A percentile compares a stretch with the other conserved stretches of the same genome.
Evolutionary conservation across 192 early-diverging fungal species (phyloP).

Genomic region (Coemansia sp.): DNA sequence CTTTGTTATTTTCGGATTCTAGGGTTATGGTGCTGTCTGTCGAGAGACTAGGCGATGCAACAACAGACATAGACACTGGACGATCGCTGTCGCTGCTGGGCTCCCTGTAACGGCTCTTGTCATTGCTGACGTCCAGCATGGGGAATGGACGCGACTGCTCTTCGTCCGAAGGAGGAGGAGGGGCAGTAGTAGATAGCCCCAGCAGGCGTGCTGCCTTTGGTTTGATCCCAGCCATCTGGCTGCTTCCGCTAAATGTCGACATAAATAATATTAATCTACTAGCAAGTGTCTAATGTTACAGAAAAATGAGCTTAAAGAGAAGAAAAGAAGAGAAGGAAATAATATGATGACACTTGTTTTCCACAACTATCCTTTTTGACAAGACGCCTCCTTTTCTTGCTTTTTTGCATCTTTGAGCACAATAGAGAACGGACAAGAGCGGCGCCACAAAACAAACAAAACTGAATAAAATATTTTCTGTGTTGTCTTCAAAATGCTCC

Average conservation of each 20-base stretch:
- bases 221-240: conserved; percentile 9
- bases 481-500: too few relatives aligned
- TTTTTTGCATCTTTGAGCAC: not conserved
- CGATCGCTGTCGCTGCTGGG: not conserved
- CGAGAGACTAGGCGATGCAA: not conserved
- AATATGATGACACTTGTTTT: too few relatives aligned
- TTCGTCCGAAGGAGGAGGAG: too few relatives aligned
- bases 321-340: not conserved
- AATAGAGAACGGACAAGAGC: too few relatives aligned
- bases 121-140: not conserved
- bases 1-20: conserved; percentile 1
- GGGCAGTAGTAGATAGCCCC: conserved; percentile 30
- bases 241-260: conserved; percentile 4
- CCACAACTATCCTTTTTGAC: too few relatives aligned
- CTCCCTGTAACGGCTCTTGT: not conserved
- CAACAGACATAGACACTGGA: too few relatives aligned
- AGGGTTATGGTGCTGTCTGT: conserved; percentile 9
- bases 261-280: conserved; percentile 4
- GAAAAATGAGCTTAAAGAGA: not conserved
- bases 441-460: too few relatives aligned
- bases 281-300: not conserved
- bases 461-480: too few relatives aligned
- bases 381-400: not conserved
- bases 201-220: conserved; percentile 50
- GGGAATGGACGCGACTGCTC: not conserved